A percentile compares a stretch with the other conserved stretches of the same genome.
These are phyloP conservation scores for Globisporangium spiculum DNA, from an alignment of 352 stramenopile genomes.

Conservation along the genomic window DNA sequence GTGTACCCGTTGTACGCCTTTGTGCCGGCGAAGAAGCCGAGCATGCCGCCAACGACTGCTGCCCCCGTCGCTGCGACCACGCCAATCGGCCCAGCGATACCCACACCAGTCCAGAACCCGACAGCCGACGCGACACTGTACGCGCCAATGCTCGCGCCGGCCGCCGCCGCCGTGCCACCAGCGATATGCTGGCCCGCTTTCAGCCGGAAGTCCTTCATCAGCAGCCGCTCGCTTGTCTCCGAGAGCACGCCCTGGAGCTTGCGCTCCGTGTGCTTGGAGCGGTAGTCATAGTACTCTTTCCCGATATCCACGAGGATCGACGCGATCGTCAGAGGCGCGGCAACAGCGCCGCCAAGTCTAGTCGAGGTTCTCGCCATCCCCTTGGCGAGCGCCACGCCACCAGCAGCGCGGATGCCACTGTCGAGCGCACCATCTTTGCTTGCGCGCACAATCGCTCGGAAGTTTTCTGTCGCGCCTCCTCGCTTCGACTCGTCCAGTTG, in stretches of 20 bases:
- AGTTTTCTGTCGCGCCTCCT: constrained; percentile 17
- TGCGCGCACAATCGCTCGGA: constrained; percentile 55
- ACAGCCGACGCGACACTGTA: constrained; percentile 72
- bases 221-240: constrained; percentile 66
- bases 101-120: constrained; percentile 80
- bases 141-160: constrained; percentile 66
- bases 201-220: constrained; percentile 81
- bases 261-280: constrained; percentile 67
- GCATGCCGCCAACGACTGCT: constrained; percentile 77
- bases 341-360: constrained; percentile 52
- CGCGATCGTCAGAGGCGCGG: constrained; percentile 72
- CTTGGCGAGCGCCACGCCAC: constrained; percentile 72
- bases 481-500: constrained; percentile 38
- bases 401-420: constrained; percentile 73
- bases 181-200: constrained; percentile 82
- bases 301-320: constrained; percentile 86
- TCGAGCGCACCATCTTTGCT: constrained; percentile 78
- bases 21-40: constrained; percentile 81
- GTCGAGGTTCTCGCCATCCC: constrained; percentile 66
- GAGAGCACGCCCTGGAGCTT: constrained; percentile 68
- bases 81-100: constrained; percentile 70
- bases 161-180: constrained; percentile 69
- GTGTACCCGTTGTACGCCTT: constrained; percentile 76
- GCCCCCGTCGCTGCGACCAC: constrained; percentile 74
- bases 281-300: constrained; percentile 85